Percentiles rank a stretch among this genome's conserved stretches.
phyloP scores from a whole-genome alignment of 331 rosid genomes.

The Telfairia occidentalis region DNA sequence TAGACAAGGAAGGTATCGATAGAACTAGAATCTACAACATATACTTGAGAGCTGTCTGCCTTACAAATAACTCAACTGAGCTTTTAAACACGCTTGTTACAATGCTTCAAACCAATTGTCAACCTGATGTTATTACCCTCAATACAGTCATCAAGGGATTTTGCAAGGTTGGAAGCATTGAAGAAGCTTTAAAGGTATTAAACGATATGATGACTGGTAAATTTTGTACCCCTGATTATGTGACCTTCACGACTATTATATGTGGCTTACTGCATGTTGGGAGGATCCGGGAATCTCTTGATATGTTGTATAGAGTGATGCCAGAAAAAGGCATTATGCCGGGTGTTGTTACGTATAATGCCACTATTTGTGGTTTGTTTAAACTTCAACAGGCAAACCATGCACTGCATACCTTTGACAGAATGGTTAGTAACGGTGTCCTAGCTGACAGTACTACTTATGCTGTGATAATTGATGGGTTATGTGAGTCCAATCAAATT shows the following conservation, averaged over 20 bases:
- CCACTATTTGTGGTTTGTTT: conserved; percentile 52
- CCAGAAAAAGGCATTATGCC: conserved; percentile 44
- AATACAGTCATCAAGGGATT: conserved; percentile 66
- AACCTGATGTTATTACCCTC: conserved; percentile 57
- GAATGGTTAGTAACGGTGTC: conserved; percentile 38
- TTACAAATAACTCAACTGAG: conserved; percentile 52
- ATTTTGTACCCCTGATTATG: conserved; percentile 56
- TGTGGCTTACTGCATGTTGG: conserved; percentile 52
- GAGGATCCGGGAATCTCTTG: conserved; percentile 49
- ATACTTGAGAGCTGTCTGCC: conserved; percentile 64
- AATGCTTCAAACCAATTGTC: conserved; percentile 63
- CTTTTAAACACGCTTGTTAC: conserved; percentile 53
- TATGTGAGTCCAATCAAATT: conserved; percentile 40
- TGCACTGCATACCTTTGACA: conserved; percentile 34
- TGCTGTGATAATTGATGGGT: conserved; percentile 52
- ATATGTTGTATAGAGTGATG: conserved; percentile 35
- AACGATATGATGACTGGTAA: conserved; percentile 59
- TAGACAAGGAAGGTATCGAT: conserved; percentile 38
- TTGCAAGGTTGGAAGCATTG: conserved; percentile 71
- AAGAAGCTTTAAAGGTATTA: conserved; percentile 56
- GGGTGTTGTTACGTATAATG: conserved; percentile 61
- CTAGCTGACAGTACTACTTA: conserved; percentile 43
- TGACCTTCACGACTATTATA: conserved; percentile 65
- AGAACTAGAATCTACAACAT: conserved; percentile 66
- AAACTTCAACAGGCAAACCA: conserved; percentile 36